Evolutionary conservation across 257 asterid genomes (phyloP).

Genomic region (Penstemon barbatus): DNA sequence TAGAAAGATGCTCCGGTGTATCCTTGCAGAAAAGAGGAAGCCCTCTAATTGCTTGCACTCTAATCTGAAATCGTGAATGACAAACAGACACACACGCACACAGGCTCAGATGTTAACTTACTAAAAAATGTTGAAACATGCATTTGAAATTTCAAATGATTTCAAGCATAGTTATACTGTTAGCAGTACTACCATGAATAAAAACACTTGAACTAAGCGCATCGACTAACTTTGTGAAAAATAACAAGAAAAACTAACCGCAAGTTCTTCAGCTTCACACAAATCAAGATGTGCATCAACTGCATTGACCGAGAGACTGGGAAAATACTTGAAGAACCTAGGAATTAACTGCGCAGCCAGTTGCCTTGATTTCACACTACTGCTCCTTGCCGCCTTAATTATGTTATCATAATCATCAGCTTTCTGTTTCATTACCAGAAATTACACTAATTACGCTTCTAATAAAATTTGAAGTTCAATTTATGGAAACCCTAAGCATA

Average conservation of each 20-base stretch:
- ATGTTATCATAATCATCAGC: conserved; percentile 76
- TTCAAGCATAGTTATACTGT: not conserved
- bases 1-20: conserved; percentile 90
- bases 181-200: no score
- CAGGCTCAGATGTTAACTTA: not conserved
- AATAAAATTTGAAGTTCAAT: conserved; percentile 14
- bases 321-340: conserved; percentile 81
- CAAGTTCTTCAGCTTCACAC: conserved; percentile 95
- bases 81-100: not conserved
- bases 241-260: conserved; percentile 49
- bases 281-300: conserved; percentile 92
- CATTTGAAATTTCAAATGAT: conserved; percentile 3
- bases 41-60: conserved; percentile 96
- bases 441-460: conserved; percentile 20
- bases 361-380: conserved; percentile 78
- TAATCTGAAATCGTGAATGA: conserved; percentile 45
- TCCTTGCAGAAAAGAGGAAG: conserved; percentile 98
- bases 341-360: conserved; percentile 95
- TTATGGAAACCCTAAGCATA: conserved; percentile 35
- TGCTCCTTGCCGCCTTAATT: conserved; percentile 69
- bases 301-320: conserved; percentile 62
- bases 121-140: not conserved
- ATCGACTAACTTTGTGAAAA: conserved; percentile 7
- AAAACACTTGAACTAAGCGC: not conserved
- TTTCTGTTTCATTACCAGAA: conserved; percentile 41